phyloP scores from a whole-genome alignment of 805 yeast genomes.

The Lipomyces mesembrius region DNA sequence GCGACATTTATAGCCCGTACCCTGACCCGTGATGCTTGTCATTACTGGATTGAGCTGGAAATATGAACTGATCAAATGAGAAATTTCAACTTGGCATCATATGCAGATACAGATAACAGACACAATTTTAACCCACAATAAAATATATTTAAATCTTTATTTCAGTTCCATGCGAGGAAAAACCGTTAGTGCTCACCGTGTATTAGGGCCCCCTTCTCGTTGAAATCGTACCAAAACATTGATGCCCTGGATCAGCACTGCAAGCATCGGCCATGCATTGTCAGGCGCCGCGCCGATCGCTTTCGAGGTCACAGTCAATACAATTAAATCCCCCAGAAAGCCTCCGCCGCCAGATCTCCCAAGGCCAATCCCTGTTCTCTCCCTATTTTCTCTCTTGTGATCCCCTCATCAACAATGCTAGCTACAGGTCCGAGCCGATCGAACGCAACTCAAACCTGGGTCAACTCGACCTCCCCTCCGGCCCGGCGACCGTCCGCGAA shows the following conservation, averaged over 20 bases:
- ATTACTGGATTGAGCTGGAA: no score
- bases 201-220: background rate
- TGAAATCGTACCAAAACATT: background rate
- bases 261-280: background rate
- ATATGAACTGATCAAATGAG: background rate
- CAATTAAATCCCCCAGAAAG: background rate
- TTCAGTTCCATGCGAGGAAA: background rate
- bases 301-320: no score
- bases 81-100: background rate
- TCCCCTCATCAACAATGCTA: background rate
- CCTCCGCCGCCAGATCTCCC: background rate
- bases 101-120: no score
- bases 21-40: no score
- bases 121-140: background rate
- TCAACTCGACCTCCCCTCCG: constrained; percentile 3
- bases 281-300: constrained; percentile 4
- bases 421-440: constrained; percentile 2
- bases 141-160: no score
- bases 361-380: background rate
- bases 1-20: no score
- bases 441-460: constrained; percentile 8
- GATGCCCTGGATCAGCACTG: background rate
- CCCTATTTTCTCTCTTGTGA: background rate
- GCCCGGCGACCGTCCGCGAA: constrained; percentile 1
- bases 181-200: no score